phyloP scores from a whole-genome alignment of 805 yeast species.

The Grigorovia humatica region DNA sequence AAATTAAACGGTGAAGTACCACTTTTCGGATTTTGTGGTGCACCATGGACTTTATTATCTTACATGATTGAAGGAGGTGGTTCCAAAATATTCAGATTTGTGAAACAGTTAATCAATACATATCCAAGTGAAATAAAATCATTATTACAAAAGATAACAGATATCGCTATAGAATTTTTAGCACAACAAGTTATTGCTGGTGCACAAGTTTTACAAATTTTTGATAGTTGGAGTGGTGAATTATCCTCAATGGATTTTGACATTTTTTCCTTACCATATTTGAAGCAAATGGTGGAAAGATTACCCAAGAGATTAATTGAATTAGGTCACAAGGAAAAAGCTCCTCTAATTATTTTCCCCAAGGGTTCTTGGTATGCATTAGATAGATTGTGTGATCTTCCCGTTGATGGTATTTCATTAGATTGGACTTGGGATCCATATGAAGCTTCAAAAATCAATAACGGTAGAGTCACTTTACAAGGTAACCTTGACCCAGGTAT shows the following conservation, averaged over 20 bases:
- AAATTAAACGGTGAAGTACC: constrained; percentile 88
- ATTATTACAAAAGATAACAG: constrained; percentile 68
- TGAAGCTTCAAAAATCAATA: constrained; percentile 66
- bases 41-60: constrained; percentile 94
- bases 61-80: constrained; percentile 99
- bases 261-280: constrained; percentile 82
- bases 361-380: constrained; percentile 97
- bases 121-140: constrained; percentile 62
- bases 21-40: constrained; percentile 89
- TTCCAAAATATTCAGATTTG: constrained; percentile 79
- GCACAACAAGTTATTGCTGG: constrained; percentile 95
- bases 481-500: constrained; percentile 95
- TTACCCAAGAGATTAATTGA: constrained; percentile 62
- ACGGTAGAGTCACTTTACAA: constrained; percentile 75
- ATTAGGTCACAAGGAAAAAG: constrained; percentile 55
- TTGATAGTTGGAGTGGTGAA: constrained; percentile 98
- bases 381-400: constrained; percentile 69
- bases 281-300: constrained; percentile 59
- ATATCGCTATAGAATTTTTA: constrained; percentile 82
- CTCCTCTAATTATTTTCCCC: constrained; percentile 86
- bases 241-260: constrained; percentile 81
- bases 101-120: constrained; percentile 84
- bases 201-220: constrained; percentile 94
- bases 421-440: constrained; percentile 87
- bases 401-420: constrained; percentile 80